phyloP scores from a whole-genome alignment of 768 basidiomycete species.

The Boletus vermiculosoides region DNA sequence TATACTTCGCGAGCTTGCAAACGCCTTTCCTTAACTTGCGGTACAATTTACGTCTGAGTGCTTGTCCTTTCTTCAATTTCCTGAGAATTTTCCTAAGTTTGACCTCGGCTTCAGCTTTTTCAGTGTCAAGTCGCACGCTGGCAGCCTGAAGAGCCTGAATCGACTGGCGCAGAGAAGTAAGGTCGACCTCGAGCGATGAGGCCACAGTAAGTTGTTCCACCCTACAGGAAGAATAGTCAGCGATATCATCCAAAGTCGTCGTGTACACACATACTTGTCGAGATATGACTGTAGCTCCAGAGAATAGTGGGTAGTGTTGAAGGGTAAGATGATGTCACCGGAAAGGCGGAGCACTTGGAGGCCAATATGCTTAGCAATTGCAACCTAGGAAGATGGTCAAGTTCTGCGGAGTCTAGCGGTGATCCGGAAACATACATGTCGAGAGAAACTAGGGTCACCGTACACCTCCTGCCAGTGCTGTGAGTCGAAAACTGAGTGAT shows the following conservation, averaged over 20 bases:
- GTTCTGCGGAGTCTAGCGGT: not conserved
- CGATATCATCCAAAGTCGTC: conserved; percentile 26
- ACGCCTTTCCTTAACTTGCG: conserved; percentile 11
- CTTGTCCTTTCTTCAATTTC: conserved; percentile 32
- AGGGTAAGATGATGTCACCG: conserved; percentile 63
- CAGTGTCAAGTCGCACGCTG: conserved; percentile 55
- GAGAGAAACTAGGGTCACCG: conserved; percentile 72
- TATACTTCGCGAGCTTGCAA: conserved; percentile 38
- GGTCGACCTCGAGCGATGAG: conserved; percentile 47
- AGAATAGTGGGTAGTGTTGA: conserved; percentile 78
- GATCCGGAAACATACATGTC: conserved; percentile 50
- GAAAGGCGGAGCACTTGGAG: conserved; percentile 59
- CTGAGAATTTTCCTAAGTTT: conserved; percentile 47
- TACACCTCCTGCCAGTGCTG: conserved; percentile 72
- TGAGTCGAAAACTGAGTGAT: conserved; percentile 73
- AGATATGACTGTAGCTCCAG: conserved; percentile 64
- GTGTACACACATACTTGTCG: conserved; percentile 43
- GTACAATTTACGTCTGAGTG: conserved; percentile 21
- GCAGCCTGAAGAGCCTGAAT: conserved; percentile 49
- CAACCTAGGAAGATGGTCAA: conserved; percentile 42
- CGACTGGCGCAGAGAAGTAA: conserved; percentile 44
- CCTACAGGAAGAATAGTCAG: conserved; percentile 15
- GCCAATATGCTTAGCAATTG: conserved; percentile 66
- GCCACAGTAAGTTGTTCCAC: conserved; percentile 28
- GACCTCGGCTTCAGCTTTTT: conserved; percentile 55